Conservation (phyloP, 495 filamentous ascomycete species). For the Penicillium salamii region DNA sequence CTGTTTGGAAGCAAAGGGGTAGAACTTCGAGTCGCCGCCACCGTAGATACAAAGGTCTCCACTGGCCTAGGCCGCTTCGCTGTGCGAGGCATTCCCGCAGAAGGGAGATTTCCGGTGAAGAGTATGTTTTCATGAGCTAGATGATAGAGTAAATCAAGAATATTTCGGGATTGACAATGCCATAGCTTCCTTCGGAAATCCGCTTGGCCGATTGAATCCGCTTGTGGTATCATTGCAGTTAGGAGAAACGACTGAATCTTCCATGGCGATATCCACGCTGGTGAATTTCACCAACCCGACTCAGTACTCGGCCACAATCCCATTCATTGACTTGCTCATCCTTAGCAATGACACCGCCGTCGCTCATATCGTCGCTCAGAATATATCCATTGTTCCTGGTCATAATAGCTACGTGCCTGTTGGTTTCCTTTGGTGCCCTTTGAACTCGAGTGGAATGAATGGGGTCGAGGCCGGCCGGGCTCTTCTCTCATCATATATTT, state of each 20-base stretch:
- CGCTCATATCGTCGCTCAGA: slow-evolving; percentile 64
- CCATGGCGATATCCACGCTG: slow-evolving; percentile 61
- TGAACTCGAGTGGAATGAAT: slow-evolving; percentile 53
- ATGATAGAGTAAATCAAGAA: slow-evolving; percentile 19
- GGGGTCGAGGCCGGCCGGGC: slow-evolving; percentile 63
- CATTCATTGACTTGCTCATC: slow-evolving; percentile 73
- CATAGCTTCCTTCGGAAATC: slow-evolving; percentile 43
- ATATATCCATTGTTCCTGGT: slow-evolving; percentile 61
- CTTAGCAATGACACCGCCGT: slow-evolving; percentile 69
- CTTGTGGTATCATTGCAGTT: slow-evolving; percentile 64
- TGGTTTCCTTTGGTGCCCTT: slow-evolving; percentile 72
- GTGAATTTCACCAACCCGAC: slow-evolving; percentile 90
- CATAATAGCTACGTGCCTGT: slow-evolving; percentile 69
- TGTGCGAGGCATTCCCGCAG: slow-evolving; percentile 76
- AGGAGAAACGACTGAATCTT: slow-evolving; percentile 62
- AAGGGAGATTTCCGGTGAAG: slow-evolving; percentile 84
- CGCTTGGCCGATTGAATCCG: slow-evolving; percentile 53
- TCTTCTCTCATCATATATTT: slow-evolving; percentile 80
- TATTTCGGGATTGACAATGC: slow-evolving; percentile 15
- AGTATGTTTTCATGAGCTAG: slow-evolving; percentile 56
- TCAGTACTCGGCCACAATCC: slow-evolving; percentile 73
- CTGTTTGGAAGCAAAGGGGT: slow-evolving; percentile 67
- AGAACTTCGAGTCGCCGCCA: slow-evolving; percentile 68
- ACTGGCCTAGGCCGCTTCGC: slow-evolving; percentile 77
- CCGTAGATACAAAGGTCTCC: slow-evolving; percentile 75